Evolutionary conservation across 371 early-diverging fungal genomes (phyloP).

Genomic region (Vairimorpha apis): DNA sequence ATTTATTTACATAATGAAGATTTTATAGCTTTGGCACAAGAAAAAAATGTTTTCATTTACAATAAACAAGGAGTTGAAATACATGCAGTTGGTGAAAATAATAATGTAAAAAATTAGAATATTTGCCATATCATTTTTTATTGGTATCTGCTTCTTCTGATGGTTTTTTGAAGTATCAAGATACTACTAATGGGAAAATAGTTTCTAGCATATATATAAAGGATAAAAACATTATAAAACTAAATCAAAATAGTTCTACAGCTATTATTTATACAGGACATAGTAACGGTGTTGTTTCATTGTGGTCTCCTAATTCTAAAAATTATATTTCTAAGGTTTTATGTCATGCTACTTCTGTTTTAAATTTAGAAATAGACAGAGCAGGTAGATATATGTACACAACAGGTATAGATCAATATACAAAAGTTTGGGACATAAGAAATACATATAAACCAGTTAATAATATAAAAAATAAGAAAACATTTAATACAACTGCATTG

Average conservation of each 20-base stretch:
- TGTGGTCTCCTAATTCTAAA: constrained; percentile 80
- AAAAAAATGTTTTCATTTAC: constrained; percentile 85
- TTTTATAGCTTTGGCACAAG: constrained; percentile 91
- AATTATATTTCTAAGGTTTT: constrained; percentile 82
- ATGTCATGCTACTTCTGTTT: constrained; percentile 77
- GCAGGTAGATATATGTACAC: constrained; percentile 82
- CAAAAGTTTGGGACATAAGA: constrained; percentile 90
- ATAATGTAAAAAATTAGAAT: constrained; percentile 74
- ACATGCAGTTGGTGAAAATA: constrained; percentile 77
- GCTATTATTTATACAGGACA: constrained; percentile 85
- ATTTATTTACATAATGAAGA: constrained; percentile 76
- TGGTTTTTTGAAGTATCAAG: constrained; percentile 76
- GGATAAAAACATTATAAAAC: constrained; percentile 39
- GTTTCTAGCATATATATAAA: constrained; percentile 67
- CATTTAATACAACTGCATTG: constrained; percentile 69
- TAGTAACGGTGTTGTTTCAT: constrained; percentile 78
- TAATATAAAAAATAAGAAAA: constrained; percentile 68
- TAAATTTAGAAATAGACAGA: constrained; percentile 74
- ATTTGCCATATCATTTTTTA: constrained; percentile 89
- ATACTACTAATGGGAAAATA: constrained; percentile 82
- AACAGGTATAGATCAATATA: constrained; percentile 75
- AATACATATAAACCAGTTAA: constrained; percentile 68
- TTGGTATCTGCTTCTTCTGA: constrained; percentile 69
- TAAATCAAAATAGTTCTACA: constrained; percentile 76
- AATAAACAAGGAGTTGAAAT: constrained; percentile 83